Conservation (phyloP, 495 filamentous ascomycete species). For the Aspergillus coremiiformis region DNA sequence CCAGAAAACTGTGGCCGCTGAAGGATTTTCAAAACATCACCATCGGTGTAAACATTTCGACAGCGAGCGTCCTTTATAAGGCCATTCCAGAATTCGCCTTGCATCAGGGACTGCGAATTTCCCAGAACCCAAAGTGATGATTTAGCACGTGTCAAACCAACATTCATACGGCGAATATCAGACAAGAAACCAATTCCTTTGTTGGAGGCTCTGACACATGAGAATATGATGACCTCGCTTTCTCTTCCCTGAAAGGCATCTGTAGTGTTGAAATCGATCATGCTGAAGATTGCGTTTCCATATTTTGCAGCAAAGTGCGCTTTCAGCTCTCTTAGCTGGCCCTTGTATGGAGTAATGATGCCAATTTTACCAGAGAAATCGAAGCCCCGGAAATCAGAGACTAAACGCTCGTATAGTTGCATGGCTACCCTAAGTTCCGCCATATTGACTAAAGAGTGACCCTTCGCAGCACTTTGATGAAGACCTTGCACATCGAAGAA, state of each 20-base stretch:
- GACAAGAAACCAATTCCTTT: constrained; percentile 96
- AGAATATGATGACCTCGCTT: constrained; percentile 97
- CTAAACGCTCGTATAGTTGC: constrained; percentile 70
- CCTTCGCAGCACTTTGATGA: constrained; percentile 66
- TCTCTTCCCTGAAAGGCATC: constrained; percentile 97
- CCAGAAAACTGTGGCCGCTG: constrained; percentile 42
- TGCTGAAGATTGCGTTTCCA: constrained; percentile 65
- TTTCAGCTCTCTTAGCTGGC: constrained; percentile 76
- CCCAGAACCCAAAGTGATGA: constrained; percentile 93
- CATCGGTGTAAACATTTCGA: constrained; percentile 69
- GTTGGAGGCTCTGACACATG: constrained; percentile 86
- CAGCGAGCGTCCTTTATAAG: constrained; percentile 71
- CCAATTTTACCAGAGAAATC: constrained; percentile 81
- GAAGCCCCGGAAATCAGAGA: constrained; percentile 56
- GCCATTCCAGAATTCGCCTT: constrained; percentile 83
- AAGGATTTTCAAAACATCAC: constrained; percentile 51
- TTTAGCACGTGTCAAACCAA: constrained; percentile 92
- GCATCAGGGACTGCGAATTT: constrained; percentile 73
- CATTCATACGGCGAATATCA: constrained; percentile 99
- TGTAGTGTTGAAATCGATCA: constrained; percentile 94
- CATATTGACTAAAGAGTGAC: constrained; percentile 84
- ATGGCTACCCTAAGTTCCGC: constrained; percentile 81
- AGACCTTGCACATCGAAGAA: constrained; percentile 95
- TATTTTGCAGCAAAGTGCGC: constrained; percentile 60
- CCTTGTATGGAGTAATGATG: constrained; percentile 96